These are phyloP conservation scores for Salix brachista DNA, from an alignment of 345 rosid genomes.

Conservation along the genomic window DNA sequence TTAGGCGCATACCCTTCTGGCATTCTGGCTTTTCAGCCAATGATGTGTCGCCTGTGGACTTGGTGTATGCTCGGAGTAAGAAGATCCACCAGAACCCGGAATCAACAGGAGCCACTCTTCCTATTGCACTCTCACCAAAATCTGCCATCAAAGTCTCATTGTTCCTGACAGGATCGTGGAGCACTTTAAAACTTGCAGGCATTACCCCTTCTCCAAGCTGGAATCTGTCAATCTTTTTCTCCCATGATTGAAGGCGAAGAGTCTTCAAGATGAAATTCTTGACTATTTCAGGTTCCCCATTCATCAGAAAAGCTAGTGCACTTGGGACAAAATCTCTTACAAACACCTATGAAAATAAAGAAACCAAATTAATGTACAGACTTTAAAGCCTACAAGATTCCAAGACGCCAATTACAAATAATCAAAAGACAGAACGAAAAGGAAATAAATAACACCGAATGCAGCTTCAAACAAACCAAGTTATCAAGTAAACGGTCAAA, in stretches of 20 bases:
- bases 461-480: neutral
- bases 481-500: neutral
- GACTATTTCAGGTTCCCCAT: slow-evolving; percentile 79
- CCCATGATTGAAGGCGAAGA: slow-evolving; percentile 94
- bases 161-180: slow-evolving; percentile 84
- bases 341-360: slow-evolving; percentile 54
- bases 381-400: neutral
- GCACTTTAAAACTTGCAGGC: slow-evolving; percentile 98
- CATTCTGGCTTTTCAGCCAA: slow-evolving; percentile 87
- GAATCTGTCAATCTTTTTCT: slow-evolving; percentile 94
- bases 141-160: slow-evolving; percentile 78
- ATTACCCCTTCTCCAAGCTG: slow-evolving; percentile 97
- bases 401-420: neutral
- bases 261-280: slow-evolving; percentile 86
- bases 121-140: slow-evolving; percentile 96
- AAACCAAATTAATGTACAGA: neutral
- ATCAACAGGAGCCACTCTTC: slow-evolving; percentile 97
- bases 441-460: neutral
- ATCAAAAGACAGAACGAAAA: neutral
- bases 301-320: slow-evolving; percentile 84
- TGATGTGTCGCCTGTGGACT: slow-evolving; percentile 79
- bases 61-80: slow-evolving; percentile 84
- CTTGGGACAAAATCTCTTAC: slow-evolving; percentile 94
- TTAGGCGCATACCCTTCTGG: slow-evolving; percentile 95
- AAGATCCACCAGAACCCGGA: slow-evolving; percentile 99